Base-by-base conservation (phyloP, 202 grass and related monocot species). In the Alloteropsis angusta region DNA sequence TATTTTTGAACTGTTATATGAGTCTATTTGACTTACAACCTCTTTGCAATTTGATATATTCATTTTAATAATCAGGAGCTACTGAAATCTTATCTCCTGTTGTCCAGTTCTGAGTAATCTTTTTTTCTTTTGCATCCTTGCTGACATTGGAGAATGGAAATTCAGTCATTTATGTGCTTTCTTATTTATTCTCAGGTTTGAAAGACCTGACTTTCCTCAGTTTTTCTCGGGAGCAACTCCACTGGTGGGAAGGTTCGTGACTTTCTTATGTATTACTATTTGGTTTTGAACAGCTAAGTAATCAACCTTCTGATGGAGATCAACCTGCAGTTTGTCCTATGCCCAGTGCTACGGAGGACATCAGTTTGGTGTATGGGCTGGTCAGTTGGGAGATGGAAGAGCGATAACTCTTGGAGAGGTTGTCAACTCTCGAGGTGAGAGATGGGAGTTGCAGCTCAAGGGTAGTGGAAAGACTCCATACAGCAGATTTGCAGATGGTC, bases 281-380 rank as follows among this genome's bases (percentile, higher is more conserved):
- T 76, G 15, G 18, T 70, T 72, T 28, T 30, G n/a, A 35, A 63
- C 30, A 41, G 21, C 55, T 46, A 25, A 32, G 54, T 79, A 15
- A 69, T 71, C 50, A 7, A 71, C 61, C 16, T 39, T 35, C 22
- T 71, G 25, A 59, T 87, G 28, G 35, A 57, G 48, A 71, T 82
- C 39, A 17, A 81, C 32, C 15, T 81, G 77, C 87, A 97, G 94
- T 57, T 85, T 84, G 42, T 81, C 89, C 14, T 98, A 95, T 75
- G 91, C 95, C 52, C 95, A 98, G 63, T 98, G 95, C 59, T 98
- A 98, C 58, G 95, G 95, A 22, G 95, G 95, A 25, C 95, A 98
- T 81, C 95, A 98, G 55, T 98, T 98, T 81, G 95, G 95, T 44
- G 80, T 72, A 71, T 98, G 95, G 95, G 95, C 95, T 85, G 92